A percentile compares a stretch with the other conserved stretches of the same genome.
phyloP scores from a whole-genome alignment of 2,329 filamentous ascomycete genomes.

The Penicillium hesseltinei region DNA sequence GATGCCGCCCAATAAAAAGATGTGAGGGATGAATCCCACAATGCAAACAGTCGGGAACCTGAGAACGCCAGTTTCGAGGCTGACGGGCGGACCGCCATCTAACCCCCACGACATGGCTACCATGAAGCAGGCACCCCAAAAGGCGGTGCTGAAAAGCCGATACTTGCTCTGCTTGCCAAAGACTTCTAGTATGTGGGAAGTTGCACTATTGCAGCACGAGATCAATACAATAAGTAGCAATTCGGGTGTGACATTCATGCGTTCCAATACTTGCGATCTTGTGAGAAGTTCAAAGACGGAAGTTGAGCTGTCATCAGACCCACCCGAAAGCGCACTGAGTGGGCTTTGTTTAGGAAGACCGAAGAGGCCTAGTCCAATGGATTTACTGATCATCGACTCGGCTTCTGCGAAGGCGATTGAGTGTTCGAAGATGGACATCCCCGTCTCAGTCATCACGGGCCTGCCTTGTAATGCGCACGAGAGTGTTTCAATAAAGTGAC shows the following conservation, averaged over 20 bases:
- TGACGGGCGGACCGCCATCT: constrained; percentile 46
- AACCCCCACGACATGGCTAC: constrained; percentile 76
- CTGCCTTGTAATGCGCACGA: constrained; percentile 85
- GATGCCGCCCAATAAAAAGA: constrained; percentile 82
- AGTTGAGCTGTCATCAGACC: constrained; percentile 30
- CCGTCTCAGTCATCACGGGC: constrained; percentile 76
- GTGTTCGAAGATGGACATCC: constrained; percentile 95
- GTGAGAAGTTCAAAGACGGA: constrained; percentile 41
- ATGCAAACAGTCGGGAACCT: constrained; percentile 93
- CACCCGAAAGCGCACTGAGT: constrained; percentile 44
- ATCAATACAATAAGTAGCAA: constrained; percentile 82
- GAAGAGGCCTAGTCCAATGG: constrained; percentile 70
- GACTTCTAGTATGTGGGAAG: constrained; percentile 78
- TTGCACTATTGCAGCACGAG: constrained; percentile 85
- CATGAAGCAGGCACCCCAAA: constrained; percentile 93
- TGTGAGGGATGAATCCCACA: constrained; percentile 88
- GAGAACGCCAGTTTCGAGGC: constrained; percentile 60
- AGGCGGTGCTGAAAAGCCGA: constrained; percentile 79
- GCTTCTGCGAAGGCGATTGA: constrained; percentile 95
- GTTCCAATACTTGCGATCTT: constrained; percentile 62
- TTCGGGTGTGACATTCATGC: constrained; percentile 86
- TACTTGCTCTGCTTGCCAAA: constrained; percentile 75
- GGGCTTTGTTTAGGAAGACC: constrained; percentile 47
- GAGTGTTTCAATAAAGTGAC: constrained; percentile 85
- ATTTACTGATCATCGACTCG: constrained; percentile 79